Evolutionary conservation across 345 rosid species (phyloP), one percentile per base, ranked within the genome.

Genomic region (Arabis alpina): DNA sequence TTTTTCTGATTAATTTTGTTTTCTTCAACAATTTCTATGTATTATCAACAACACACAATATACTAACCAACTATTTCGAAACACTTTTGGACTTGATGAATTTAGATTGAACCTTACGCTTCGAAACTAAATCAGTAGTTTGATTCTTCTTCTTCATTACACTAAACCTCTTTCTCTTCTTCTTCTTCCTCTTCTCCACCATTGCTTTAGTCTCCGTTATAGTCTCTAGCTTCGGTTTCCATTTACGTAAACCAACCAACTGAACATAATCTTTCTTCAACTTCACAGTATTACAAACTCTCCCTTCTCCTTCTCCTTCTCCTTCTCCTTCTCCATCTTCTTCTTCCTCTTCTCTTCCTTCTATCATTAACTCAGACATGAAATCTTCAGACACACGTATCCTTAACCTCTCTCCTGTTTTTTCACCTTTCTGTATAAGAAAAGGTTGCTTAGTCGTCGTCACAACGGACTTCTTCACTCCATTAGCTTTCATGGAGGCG

Each of bases 151-250:
- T 84, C 76, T 44, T 86, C 87, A 67, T 83, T 65, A 2, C 85
- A 77, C 48, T 76, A 71, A 70, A 87, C 41, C 50, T 68, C 27
- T 36, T 69, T 55, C 55, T 64, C 54, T 42, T 69, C 54, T 63
- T 68, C 67, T 34, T 72, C 54, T 57, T 81, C 60, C 68, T 80
- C 82, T 74, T 66, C 23, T 23, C 11, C 13, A 62, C 37, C 79
- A 72, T 80, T 5, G 75, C 71, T 41, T 55, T 79, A 2, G 41
- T 77, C 81, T 92, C 98, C 16, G 24, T 77, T 16, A 92, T 88
- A 0, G 93, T 86, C 74, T 90, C 98, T 34, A 92, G 83, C 87
- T 88, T 88, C 0, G 98, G 98, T 44, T 84, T 84, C 98, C 98
- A 92, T 42, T 56, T 82, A 5, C 86, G 76, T 15, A 82, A 72